Conservation (phyloP, 2,329 filamentous ascomycete genomes). For the Claviceps sp. region DNA sequence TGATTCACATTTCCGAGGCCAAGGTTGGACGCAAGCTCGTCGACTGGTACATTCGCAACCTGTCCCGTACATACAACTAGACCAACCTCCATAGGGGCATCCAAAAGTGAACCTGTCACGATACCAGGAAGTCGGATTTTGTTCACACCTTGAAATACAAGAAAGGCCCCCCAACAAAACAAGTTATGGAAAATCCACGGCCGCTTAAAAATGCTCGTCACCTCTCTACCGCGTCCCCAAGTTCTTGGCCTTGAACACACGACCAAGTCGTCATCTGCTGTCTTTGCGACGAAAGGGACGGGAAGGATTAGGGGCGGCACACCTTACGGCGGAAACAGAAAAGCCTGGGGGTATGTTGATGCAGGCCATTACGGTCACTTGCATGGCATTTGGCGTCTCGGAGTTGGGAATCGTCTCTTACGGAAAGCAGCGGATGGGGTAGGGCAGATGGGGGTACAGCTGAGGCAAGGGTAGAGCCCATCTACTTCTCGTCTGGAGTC, state of each 20-base stretch:
- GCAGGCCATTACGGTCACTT: conserved; percentile 19
- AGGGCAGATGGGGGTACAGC: neutral
- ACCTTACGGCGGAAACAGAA: neutral
- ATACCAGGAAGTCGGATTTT: neutral
- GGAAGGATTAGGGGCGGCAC: neutral
- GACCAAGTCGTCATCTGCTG: neutral
- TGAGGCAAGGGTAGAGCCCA: neutral
- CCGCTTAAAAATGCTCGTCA: neutral
- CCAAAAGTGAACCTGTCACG: neutral
- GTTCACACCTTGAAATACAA: too few species aligned
- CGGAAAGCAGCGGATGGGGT: neutral
- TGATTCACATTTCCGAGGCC: conserved; percentile 97
- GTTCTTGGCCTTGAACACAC: neutral
- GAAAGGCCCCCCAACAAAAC: neutral
- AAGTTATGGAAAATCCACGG: neutral
- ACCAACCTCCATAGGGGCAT: neutral
- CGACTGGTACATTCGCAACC: conserved; percentile 97
- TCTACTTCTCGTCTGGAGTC: neutral
- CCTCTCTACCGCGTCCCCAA: neutral
- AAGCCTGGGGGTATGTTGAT: conserved; percentile 8
- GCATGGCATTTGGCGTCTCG: conserved; percentile 28
- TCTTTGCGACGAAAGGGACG: neutral
- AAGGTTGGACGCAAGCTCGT: conserved; percentile 96
- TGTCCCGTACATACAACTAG: conserved; percentile 77
- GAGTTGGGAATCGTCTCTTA: conserved; percentile 20